Conservation (phyloP, 768 basidiomycete genomes). For the Russula foetens region DNA sequence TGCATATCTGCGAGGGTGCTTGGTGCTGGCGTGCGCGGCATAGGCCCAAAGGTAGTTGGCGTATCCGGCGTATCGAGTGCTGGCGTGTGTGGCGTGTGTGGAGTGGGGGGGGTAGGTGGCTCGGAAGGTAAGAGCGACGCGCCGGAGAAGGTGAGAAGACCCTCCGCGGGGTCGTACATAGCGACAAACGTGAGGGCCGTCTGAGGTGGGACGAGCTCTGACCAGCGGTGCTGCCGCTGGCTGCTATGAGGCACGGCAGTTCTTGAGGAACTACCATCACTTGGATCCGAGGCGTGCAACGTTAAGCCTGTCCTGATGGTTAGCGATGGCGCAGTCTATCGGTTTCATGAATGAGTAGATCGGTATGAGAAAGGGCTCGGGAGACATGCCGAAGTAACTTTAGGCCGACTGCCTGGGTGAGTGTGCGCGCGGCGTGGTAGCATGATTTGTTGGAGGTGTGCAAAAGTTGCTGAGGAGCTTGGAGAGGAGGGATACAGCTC, state of each 20-base stretch:
- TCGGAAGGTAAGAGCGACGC: conserved; percentile 34
- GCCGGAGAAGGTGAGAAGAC: conserved; percentile 49
- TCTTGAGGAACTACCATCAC: background rate
- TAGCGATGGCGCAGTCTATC: conserved; percentile 6
- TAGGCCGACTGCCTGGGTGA: conserved; percentile 1
- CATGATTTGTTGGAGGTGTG: background rate
- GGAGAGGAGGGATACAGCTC: background rate
- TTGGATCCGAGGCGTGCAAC: background rate
- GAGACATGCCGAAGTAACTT: conserved; percentile 5
- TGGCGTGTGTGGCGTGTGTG: background rate
- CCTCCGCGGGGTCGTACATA: conserved; percentile 50
- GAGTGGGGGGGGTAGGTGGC: background rate
- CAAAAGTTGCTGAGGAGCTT: background rate
- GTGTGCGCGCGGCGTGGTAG: conserved; percentile 6
- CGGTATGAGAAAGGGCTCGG: background rate
- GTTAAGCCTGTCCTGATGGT: background rate
- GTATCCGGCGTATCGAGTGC: background rate
- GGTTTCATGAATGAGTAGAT: background rate
- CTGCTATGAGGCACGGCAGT: background rate
- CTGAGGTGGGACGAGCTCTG: conserved; percentile 48
- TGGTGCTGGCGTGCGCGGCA: conserved; percentile 17
- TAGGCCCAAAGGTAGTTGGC: conserved; percentile 22
- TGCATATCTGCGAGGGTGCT: conserved; percentile 21
- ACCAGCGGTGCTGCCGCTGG: conserved; percentile 36
- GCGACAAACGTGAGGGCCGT: conserved; percentile 51